Evolutionary conservation across 1,139 yeast species (phyloP).

Genomic region (Kluyveromyces marxianus): DNA sequence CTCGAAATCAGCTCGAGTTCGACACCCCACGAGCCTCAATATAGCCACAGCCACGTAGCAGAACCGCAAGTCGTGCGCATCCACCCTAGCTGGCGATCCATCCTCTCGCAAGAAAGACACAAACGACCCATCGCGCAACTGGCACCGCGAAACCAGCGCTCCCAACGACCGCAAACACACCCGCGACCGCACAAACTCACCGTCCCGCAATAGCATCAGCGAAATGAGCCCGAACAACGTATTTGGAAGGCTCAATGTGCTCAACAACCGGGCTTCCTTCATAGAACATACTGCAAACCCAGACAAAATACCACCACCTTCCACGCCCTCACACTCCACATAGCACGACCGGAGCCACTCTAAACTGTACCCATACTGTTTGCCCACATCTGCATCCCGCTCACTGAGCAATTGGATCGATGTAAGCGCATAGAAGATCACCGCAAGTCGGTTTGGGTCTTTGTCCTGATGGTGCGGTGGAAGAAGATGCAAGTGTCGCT

Average conservation of each 20-base stretch:
- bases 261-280: constrained; percentile 10
- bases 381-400: constrained; percentile 7
- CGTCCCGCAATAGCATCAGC: constrained; percentile 15
- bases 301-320: constrained; percentile 13
- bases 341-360: constrained; percentile 21
- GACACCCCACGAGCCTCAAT: constrained; percentile 41
- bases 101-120: constrained; percentile 42
- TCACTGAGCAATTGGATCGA: constrained; percentile 17
- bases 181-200: constrained; percentile 11
- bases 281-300: constrained; percentile 23
- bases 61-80: constrained; percentile 66
- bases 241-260: constrained; percentile 23
- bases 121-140: constrained; percentile 43
- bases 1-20: constrained; percentile 15
- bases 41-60: constrained; percentile 70
- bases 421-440: constrained; percentile 23
- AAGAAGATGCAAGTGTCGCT: constrained; percentile 22
- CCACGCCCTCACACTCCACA: constrained; percentile 1
- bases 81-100: constrained; percentile 35
- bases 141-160: constrained; percentile 22
- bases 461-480: constrained; percentile 25
- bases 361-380: constrained; percentile 11
- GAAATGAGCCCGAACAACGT: constrained; percentile 26
- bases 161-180: constrained; percentile 12
- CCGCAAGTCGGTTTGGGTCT: constrained; percentile 27